Percentiles rank a stretch among this genome's conserved stretches.
Conservation (phyloP, 2,329 filamentous ascomycete genomes). For the Endocalyx cinctus region DNA sequence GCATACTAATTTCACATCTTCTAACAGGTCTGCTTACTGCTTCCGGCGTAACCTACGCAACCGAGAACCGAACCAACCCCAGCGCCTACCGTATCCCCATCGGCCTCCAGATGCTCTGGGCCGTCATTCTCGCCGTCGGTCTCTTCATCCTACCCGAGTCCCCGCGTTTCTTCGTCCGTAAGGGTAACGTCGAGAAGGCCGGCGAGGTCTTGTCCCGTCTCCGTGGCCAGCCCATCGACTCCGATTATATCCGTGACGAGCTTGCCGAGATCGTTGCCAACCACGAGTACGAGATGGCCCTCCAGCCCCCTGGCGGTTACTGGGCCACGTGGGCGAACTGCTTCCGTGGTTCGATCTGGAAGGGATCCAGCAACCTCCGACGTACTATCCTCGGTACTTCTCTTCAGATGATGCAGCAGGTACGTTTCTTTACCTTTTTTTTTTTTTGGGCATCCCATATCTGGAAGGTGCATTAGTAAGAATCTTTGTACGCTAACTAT, state of each 20-base stretch:
- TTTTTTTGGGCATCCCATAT: not conserved
- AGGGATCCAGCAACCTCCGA: slow-evolving; percentile 63
- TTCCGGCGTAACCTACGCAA: slow-evolving; percentile 68
- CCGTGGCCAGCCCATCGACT: slow-evolving; percentile 68
- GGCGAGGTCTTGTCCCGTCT: slow-evolving; percentile 59
- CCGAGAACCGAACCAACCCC: slow-evolving; percentile 56
- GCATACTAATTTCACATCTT: too few species aligned
- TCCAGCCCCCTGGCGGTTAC: slow-evolving; percentile 63
- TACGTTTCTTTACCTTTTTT: slow-evolving; percentile 43
- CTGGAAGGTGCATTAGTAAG: not conserved
- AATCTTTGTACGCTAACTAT: too few species aligned
- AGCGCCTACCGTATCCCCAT: slow-evolving; percentile 78
- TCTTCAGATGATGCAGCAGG: slow-evolving; percentile 77
- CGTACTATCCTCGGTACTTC: slow-evolving; percentile 68
- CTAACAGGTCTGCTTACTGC: slow-evolving; percentile 65
- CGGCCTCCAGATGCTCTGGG: slow-evolving; percentile 75
- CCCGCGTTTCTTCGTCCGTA: slow-evolving; percentile 80
- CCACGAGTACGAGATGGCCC: slow-evolving; percentile 74
- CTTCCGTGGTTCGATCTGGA: slow-evolving; percentile 60
- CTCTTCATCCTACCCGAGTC: slow-evolving; percentile 78
- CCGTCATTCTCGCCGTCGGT: slow-evolving; percentile 66
- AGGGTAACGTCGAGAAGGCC: slow-evolving; percentile 63
- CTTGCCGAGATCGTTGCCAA: slow-evolving; percentile 85
- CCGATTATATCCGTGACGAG: slow-evolving; percentile 72
- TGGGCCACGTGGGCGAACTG: slow-evolving; percentile 64